These are phyloP conservation scores for Quercus parvula DNA, from an alignment of 306 rosid genomes.

Conservation along the genomic window DNA sequence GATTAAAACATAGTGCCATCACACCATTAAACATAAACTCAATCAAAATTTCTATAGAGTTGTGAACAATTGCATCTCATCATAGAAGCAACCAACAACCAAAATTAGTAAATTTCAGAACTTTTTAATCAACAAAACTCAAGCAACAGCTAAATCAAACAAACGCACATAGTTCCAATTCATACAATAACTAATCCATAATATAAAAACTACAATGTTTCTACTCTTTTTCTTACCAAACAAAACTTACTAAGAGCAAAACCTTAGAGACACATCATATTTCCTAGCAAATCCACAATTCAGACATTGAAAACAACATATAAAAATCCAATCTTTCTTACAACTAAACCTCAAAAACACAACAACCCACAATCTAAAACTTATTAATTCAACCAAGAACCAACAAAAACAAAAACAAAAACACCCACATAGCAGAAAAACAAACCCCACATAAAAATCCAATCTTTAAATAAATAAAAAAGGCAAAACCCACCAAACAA, in stretches of 20 bases:
- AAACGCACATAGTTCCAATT: background rate
- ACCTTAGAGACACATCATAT: background rate
- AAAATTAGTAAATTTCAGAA: background rate
- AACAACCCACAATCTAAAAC: background rate
- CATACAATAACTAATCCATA: background rate
- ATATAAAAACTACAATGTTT: background rate
- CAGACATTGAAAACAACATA: background rate
- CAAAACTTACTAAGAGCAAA: background rate
- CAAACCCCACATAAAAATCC: background rate
- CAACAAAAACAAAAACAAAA: background rate
- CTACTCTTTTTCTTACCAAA: slow-evolving; percentile 2
- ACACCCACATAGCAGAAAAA: background rate
- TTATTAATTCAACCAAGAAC: background rate
- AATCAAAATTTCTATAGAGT: background rate
- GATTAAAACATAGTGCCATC: background rate
- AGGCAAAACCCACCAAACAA: background rate
- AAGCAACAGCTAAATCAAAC: background rate
- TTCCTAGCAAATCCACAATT: background rate
- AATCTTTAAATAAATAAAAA: background rate
- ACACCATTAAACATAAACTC: background rate
- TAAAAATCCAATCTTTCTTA: background rate
- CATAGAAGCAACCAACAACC: background rate
- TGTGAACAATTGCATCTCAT: background rate
- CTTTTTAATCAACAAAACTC: no score
- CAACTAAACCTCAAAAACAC: background rate